These are phyloP conservation scores for Arabis alpina DNA, from an alignment of 345 rosid species.

Conservation along the genomic window DNA sequence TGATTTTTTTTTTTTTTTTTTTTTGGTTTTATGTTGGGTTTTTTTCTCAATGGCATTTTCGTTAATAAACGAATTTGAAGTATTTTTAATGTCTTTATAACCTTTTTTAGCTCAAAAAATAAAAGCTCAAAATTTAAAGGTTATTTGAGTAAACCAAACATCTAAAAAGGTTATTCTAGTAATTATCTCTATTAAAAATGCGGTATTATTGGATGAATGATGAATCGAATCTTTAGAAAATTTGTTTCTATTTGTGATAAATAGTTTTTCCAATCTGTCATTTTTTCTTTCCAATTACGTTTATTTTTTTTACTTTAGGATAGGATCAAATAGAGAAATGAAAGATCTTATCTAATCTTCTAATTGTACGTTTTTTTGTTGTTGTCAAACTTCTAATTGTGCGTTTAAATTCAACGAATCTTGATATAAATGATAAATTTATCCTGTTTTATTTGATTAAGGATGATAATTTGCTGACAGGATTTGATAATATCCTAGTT, in stretches of 20 bases:
- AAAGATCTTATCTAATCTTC: not conserved
- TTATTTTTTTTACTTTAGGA: not conserved
- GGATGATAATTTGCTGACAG: slow-evolving; percentile 14
- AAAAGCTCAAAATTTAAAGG: too few relatives aligned
- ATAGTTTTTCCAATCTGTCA: not conserved
- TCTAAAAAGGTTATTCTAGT: not conserved
- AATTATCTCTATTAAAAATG: slow-evolving; percentile 1
- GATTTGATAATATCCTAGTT: slow-evolving; percentile 4
- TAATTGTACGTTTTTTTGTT: not conserved
- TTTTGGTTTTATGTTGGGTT: too few relatives aligned
- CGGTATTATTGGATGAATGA: not conserved
- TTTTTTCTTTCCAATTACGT: not conserved
- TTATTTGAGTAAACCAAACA: too few relatives aligned
- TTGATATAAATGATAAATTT: too few relatives aligned
- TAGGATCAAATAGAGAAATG: not conserved
- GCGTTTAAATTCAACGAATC: too few relatives aligned
- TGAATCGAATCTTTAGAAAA: not conserved
- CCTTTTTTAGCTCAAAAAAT: too few relatives aligned
- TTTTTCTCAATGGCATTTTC: too few relatives aligned
- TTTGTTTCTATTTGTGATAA: not conserved
- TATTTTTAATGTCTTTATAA: too few relatives aligned
- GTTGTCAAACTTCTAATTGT: not conserved
- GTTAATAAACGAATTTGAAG: too few relatives aligned
- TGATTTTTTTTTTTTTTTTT: too few relatives aligned
- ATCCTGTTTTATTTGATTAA: not conserved